Evolutionary conservation across 2,329 filamentous ascomycete species (phyloP), one percentile per base, ranked within the genome.

Genomic region (Chrysosporium queenslandicum): DNA sequence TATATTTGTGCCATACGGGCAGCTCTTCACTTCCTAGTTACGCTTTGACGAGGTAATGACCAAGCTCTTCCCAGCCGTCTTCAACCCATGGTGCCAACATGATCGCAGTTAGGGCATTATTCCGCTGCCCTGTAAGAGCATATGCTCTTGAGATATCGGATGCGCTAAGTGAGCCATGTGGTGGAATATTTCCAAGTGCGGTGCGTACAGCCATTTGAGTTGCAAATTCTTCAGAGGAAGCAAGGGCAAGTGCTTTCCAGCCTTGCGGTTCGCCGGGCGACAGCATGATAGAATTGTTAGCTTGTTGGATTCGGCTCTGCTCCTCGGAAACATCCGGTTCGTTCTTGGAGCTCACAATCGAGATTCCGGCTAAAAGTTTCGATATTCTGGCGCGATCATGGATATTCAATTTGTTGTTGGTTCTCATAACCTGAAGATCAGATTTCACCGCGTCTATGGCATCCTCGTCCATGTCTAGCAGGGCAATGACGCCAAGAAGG

Each of bases 181-280:
- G 89, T 32, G 89, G 86, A 2, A 90, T 81, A 7, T 79, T 82
- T 59, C 83, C 82, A 34, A 79, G 64, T 0, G 90, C 89, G n/a
- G 89, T 87, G 62, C 82, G 77, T 55, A 94, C 74, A 1, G 89
- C 87, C 81, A 95, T 89, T 58, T 86, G 80, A 2, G 86, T 83
- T 6, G 78, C 73, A 58, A 77, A 77, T 4, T 65, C 60, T 39
- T 74, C 70, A 2, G 76, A 78, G 0, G 77, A 77, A 0, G 78
- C 67, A 34, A 80, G 76, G 0, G 86, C 81, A 21, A 97, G 73
- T 47, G 85, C 77, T 39, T 80, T 77, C 92, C 92, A 98, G 0
- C 88, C 87, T 49, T 86, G 80, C 0, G 89, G 82, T 53, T 89
- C 77, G 53, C 83, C 77, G 0, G 92, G 92, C 46, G 86, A 79